Percentiles rank a stretch among this genome's conserved stretches.
phyloP scores from a whole-genome alignment of 805 yeast species.

The Starmerella lactis-condensi region DNA sequence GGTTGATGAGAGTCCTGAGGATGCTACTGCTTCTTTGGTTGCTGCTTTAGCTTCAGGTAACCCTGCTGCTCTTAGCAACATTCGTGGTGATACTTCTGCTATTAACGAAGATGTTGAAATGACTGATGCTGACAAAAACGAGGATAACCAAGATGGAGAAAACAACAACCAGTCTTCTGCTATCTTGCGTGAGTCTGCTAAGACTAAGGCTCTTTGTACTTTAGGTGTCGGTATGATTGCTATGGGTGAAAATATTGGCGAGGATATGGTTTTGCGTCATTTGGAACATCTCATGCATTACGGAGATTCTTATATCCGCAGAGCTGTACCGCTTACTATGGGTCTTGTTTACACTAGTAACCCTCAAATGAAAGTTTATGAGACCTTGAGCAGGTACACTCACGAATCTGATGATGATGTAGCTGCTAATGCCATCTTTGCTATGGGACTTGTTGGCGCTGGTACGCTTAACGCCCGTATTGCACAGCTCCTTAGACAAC shows the following conservation, averaged over 20 bases:
- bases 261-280: conserved; percentile 92
- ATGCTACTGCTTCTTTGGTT: neutral
- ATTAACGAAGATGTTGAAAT: conserved; percentile 15
- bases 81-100: conserved; percentile 14
- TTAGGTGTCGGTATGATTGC: conserved; percentile 87
- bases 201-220: conserved; percentile 74
- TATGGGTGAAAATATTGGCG: conserved; percentile 96
- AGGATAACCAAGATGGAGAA: conserved; percentile 20
- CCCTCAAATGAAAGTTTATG: conserved; percentile 94
- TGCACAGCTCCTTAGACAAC: conserved; percentile 85
- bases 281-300: conserved; percentile 96
- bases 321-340: conserved; percentile 97
- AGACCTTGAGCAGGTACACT: conserved; percentile 84
- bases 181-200: conserved; percentile 23
- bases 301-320: conserved; percentile 75
- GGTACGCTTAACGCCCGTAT: conserved; percentile 97
- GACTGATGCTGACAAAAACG: conserved; percentile 10
- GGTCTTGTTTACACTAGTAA: conserved; percentile 82
- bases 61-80: neutral
- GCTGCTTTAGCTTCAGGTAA: conserved; percentile 5
- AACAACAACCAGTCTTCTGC: conserved; percentile 15
- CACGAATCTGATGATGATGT: conserved; percentile 91
- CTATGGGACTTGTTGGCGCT: conserved; percentile 96
- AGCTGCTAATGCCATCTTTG: conserved; percentile 81
- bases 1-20: conserved; percentile 32